Evolutionary conservation across 805 yeast species (phyloP).

Genomic region (Starmerella sirachaensis): DNA sequence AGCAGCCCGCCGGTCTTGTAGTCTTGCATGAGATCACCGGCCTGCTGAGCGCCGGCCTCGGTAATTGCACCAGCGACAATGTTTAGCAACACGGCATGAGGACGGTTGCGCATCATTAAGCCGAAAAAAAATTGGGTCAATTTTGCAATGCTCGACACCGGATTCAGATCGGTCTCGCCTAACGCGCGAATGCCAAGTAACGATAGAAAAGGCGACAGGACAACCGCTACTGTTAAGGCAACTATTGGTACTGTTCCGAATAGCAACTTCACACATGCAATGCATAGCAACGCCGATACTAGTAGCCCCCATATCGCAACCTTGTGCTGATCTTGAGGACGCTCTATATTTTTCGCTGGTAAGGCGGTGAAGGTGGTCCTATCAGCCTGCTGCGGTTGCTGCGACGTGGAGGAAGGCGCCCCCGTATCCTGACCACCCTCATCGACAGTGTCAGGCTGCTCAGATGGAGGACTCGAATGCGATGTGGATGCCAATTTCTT

Average conservation of each 20-base stretch:
- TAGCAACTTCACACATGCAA: constrained; percentile 48
- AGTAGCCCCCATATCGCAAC: constrained; percentile 42
- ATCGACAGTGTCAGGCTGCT: too few relatives aligned
- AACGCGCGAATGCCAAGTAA: constrained; percentile 83
- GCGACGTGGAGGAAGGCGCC: too few relatives aligned
- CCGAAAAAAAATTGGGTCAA: constrained; percentile 84
- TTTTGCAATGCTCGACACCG: constrained; percentile 94
- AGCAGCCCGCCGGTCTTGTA: constrained; percentile 83
- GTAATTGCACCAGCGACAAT: constrained; percentile 93
- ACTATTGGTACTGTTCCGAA: constrained; percentile 62
- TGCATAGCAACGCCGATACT: constrained; percentile 54
- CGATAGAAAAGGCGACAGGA: constrained; percentile 67
- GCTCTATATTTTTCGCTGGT: constrained; percentile 5
- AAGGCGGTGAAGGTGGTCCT: not conserved
- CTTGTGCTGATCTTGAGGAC: constrained; percentile 10
- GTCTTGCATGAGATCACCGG: constrained; percentile 97
- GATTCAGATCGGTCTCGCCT: constrained; percentile 94
- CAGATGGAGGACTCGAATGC: too few relatives aligned
- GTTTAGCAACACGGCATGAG: constrained; percentile 73
- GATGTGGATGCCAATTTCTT: too few relatives aligned
- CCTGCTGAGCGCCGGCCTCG: constrained; percentile 98
- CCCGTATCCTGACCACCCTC: too few relatives aligned
- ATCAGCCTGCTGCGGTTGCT: not conserved
- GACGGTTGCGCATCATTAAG: constrained; percentile 61
- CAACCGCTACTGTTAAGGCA: constrained; percentile 54